phyloP scores from a whole-genome alignment of 306 rosid genomes.

The Erythrophleum fordii region DNA sequence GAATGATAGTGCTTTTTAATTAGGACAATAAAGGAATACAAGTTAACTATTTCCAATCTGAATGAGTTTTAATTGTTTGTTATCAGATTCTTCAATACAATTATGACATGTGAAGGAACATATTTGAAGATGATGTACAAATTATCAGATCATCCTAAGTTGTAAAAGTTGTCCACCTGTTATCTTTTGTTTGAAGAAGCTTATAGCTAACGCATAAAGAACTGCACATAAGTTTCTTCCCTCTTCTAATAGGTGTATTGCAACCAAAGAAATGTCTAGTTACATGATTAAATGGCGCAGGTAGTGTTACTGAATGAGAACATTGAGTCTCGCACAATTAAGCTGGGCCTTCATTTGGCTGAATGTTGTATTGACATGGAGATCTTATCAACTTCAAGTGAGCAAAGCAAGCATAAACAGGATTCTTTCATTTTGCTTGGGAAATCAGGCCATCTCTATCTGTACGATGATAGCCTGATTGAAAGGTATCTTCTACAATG shows the following conservation, averaged over 20 bases:
- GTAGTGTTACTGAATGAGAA: constrained; percentile 79
- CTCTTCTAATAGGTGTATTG: neutral
- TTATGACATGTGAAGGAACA: neutral
- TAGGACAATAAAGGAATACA: neutral
- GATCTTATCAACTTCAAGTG: constrained; percentile 63
- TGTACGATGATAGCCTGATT: constrained; percentile 69
- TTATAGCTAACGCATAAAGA: neutral
- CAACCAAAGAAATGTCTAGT: constrained; percentile 15
- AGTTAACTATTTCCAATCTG: neutral
- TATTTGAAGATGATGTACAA: neutral
- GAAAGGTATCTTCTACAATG: constrained; percentile 77
- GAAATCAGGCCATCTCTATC: constrained; percentile 69
- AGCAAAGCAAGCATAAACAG: constrained; percentile 75
- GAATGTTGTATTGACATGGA: constrained; percentile 80
- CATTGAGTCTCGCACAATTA: constrained; percentile 69
- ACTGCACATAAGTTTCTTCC: neutral
- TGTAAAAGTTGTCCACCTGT: neutral
- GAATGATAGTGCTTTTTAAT: neutral
- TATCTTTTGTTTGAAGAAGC: neutral
- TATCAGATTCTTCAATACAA: neutral
- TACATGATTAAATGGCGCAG: constrained; percentile 49
- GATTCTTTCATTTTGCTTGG: constrained; percentile 70
- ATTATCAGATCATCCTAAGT: neutral
- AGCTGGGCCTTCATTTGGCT: constrained; percentile 71
- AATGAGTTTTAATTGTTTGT: neutral